Evolutionary conservation across 345 rosid genomes (phyloP).

Genomic region (Brassica rapa): DNA sequence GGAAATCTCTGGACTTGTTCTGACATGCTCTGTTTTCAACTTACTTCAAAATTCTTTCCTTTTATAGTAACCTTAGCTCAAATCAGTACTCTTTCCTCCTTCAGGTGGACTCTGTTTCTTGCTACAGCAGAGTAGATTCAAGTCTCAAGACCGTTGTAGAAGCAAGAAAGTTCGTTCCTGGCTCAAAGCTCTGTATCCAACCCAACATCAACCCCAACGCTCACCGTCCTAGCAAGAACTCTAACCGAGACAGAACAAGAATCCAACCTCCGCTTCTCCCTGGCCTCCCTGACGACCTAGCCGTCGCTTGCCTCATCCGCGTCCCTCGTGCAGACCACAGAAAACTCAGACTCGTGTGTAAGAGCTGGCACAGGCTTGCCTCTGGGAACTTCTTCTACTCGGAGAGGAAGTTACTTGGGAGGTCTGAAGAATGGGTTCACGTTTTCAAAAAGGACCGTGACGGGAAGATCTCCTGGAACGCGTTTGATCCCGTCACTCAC

Average conservation of each 20-base stretch:
- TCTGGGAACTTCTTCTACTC: constrained; percentile 79
- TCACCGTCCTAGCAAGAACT: constrained; percentile 68
- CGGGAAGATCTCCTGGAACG: constrained; percentile 92
- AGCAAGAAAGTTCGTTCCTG: constrained; percentile 20
- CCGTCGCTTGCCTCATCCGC: constrained; percentile 87
- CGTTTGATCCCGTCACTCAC: constrained; percentile 79
- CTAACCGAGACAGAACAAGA: constrained; percentile 71
- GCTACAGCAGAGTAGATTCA: constrained; percentile 91
- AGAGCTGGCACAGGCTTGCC: constrained; percentile 81
- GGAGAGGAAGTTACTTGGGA: constrained; percentile 70
- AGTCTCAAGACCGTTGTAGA: constrained; percentile 89
- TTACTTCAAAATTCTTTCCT: background rate
- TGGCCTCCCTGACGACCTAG: constrained; percentile 96
- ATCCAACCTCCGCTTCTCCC: constrained; percentile 86
- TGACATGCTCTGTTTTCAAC: background rate
- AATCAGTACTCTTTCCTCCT: background rate
- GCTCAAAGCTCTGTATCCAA: too few relatives aligned
- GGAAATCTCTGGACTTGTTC: background rate
- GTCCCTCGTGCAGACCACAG: constrained; percentile 90
- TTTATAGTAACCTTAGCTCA: background rate
- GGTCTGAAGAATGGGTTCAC: constrained; percentile 96
- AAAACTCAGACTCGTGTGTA: constrained; percentile 81
- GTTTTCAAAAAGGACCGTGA: constrained; percentile 90
- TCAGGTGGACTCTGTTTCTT: constrained; percentile 97
- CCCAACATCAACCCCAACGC: constrained; percentile 65